These are phyloP conservation scores for Pestalotiopsis sp. DNA, from an alignment of 2,329 filamentous ascomycete species.

Conservation along the genomic window DNA sequence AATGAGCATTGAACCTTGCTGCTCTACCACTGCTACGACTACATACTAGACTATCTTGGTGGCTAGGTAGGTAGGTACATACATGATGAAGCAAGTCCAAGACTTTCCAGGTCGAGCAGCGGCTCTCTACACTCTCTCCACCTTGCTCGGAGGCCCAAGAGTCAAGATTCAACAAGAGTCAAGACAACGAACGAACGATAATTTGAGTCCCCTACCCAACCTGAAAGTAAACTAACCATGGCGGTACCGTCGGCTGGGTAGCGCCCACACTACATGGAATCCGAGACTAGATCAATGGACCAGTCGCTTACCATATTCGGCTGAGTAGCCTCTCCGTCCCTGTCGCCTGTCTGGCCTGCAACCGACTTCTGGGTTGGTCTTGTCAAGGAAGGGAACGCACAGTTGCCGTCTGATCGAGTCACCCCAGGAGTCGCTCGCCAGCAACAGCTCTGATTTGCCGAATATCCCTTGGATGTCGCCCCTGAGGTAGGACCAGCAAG, in stretches of 20 bases:
- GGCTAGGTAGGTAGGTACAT: background rate
- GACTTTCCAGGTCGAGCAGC: background rate
- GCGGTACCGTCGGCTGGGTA: conserved; percentile 35
- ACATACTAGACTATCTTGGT: background rate
- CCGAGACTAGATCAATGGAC: conserved; percentile 18
- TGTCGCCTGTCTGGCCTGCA: conserved; percentile 1
- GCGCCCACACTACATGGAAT: conserved; percentile 24
- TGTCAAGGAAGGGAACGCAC: background rate
- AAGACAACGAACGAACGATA: conserved; percentile 15
- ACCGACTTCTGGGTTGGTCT: conserved; percentile 6
- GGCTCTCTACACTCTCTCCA: background rate
- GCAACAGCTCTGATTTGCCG: background rate
- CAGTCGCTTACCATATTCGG: conserved; percentile 17
- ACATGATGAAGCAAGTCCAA: background rate
- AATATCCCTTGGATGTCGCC: background rate
- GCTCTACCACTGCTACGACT: too few relatives aligned
- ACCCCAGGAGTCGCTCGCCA: background rate
- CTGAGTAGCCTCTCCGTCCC: background rate
- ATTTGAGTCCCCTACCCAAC: background rate
- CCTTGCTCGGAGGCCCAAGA: background rate
- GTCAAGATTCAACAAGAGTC: conserved; percentile 11
- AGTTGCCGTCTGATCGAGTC: background rate
- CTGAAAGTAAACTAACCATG: conserved; percentile 6
- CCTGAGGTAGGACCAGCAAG: conserved; percentile 7
- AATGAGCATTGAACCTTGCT: background rate